phyloP scores from a whole-genome alignment of 2,329 filamentous ascomycete genomes.

The Lasiodiplodia sp. region DNA sequence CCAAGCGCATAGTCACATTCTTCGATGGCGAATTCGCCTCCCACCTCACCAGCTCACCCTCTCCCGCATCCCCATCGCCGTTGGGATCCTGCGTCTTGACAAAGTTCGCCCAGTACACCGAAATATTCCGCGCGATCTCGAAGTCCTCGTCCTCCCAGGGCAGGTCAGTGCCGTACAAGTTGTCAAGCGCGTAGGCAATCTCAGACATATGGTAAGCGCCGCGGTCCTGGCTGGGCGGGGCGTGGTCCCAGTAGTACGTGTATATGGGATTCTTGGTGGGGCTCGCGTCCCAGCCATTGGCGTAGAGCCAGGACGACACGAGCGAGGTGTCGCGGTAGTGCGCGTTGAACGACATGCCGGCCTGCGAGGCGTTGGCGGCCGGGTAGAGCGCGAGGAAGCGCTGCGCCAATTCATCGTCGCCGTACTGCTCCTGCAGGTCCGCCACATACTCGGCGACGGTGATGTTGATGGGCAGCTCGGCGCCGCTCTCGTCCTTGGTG shows the following conservation, averaged over 20 bases:
- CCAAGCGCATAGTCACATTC: neutral
- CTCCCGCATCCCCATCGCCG: neutral
- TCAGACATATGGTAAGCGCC: constrained; percentile 50
- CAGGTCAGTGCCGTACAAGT: constrained; percentile 40
- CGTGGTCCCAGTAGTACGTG: constrained; percentile 49
- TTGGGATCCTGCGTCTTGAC: constrained; percentile 11
- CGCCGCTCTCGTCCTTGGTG: constrained; percentile 70
- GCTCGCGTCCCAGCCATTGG: constrained; percentile 34
- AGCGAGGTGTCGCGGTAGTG: constrained; percentile 40
- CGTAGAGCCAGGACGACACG: constrained; percentile 39
- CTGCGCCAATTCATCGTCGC: constrained; percentile 36
- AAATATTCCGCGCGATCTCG: constrained; percentile 33
- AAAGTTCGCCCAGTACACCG: constrained; percentile 7
- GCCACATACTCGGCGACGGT: constrained; percentile 58
- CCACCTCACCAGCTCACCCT: neutral
- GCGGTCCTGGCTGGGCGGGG: constrained; percentile 45
- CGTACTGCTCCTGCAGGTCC: constrained; percentile 42
- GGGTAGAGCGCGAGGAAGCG: constrained; percentile 40
- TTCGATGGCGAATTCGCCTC: neutral
- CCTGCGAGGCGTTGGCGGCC: constrained; percentile 43
- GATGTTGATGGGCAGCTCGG: constrained; percentile 60
- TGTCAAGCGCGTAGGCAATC: constrained; percentile 49
- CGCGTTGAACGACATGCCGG: constrained; percentile 40
- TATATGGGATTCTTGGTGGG: constrained; percentile 37
- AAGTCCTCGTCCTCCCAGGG: constrained; percentile 42